Percentiles rank a stretch among this genome's conserved stretches.
phyloP scores from a whole-genome alignment of 768 basidiomycete genomes.

The Suillus spraguei region DNA sequence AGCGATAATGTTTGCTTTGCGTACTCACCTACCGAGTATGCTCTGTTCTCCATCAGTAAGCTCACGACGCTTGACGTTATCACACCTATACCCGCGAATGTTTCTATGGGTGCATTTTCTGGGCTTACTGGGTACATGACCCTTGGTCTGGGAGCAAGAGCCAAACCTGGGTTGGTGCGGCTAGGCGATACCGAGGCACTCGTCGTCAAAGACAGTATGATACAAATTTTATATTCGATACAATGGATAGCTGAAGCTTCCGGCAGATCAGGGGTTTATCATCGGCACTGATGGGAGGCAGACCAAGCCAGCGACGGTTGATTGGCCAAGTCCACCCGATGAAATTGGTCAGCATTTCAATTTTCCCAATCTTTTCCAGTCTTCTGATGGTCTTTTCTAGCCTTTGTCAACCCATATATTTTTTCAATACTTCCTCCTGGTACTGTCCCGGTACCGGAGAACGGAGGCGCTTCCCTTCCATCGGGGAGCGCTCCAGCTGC shows the following conservation, averaged over 20 bases:
- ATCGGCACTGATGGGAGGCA: conserved; percentile 61
- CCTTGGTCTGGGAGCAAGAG: conserved; percentile 73
- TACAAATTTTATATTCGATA: background rate
- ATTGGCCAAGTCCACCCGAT: conserved; percentile 82
- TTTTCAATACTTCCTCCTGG: conserved; percentile 75
- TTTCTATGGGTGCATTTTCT: conserved; percentile 73
- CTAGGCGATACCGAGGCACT: conserved; percentile 65
- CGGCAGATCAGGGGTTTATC: conserved; percentile 66
- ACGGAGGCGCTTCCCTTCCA: conserved; percentile 23
- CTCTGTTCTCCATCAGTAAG: conserved; percentile 66
- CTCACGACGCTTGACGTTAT: conserved; percentile 59
- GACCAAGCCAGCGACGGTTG: conserved; percentile 51
- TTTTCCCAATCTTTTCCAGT: conserved; percentile 65
- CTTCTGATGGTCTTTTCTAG: conserved; percentile 49
- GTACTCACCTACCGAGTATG: conserved; percentile 69
- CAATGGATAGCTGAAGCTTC: conserved; percentile 8
- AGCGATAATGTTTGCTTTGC: conserved; percentile 68
- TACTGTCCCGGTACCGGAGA: conserved; percentile 43
- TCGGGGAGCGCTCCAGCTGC: conserved; percentile 29
- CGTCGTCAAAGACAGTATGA: conserved; percentile 79
- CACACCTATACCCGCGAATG: conserved; percentile 40
- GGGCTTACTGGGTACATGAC: conserved; percentile 87
- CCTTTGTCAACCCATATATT: conserved; percentile 76
- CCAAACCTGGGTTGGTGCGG: conserved; percentile 61
- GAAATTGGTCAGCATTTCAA: conserved; percentile 60